Evolutionary conservation across 1,284 basidiomycete species (phyloP).

Genomic region (Cryptococcus floricola): DNA sequence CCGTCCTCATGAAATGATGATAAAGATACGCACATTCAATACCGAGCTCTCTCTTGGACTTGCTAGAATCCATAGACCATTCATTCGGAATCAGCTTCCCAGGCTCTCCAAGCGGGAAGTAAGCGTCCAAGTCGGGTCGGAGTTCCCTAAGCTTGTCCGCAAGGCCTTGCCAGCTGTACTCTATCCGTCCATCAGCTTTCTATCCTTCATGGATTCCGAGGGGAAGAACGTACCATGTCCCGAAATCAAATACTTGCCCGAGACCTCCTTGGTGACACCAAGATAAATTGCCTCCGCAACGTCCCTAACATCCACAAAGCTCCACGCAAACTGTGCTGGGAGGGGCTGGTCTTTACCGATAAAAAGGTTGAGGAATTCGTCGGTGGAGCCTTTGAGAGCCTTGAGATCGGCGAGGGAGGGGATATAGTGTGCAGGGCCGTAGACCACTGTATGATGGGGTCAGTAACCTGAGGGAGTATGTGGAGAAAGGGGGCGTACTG

Average conservation of each 20-base stretch:
- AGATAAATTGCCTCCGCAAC: slow-evolving; percentile 4
- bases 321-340: not conserved
- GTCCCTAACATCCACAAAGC: slow-evolving; percentile 1
- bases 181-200: not conserved
- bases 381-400: not conserved
- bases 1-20: no score
- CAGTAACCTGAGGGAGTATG: not conserved
- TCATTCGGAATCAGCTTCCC: not conserved
- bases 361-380: not conserved
- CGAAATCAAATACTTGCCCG: not conserved
- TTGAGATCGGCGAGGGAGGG: slow-evolving; percentile 4
- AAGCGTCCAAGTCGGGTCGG: slow-evolving; percentile 24
- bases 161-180: slow-evolving; percentile 22
- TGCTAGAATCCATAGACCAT: no score
- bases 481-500: slow-evolving; percentile 1
- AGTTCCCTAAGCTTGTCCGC: slow-evolving; percentile 17
- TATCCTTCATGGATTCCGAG: no score
- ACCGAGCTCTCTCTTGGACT: no score
- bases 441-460: slow-evolving; percentile 17
- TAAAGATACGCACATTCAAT: no score
- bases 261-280: not conserved
- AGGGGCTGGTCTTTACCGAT: slow-evolving; percentile 6
- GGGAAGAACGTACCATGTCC: not conserved
- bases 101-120: slow-evolving; percentile 19
- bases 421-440: slow-evolving; percentile 22